A percentile compares a stretch with the other conserved stretches of the same genome.
Conservation (phyloP, 345 rosid genomes). For the Aquilaria malaccensis region DNA sequence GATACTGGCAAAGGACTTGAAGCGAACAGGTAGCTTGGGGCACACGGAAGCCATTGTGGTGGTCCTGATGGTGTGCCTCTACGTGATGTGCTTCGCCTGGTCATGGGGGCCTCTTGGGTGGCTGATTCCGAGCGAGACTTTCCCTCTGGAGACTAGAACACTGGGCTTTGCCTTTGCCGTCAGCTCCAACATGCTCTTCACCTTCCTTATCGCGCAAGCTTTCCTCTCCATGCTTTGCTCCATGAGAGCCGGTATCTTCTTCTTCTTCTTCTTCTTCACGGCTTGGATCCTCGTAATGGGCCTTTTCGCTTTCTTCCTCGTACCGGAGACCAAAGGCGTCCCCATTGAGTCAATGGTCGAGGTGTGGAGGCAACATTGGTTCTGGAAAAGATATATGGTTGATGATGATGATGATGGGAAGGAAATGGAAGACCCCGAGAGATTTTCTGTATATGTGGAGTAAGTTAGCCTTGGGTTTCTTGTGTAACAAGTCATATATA, state of each 20-base stretch:
- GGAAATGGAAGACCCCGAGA: too few relatives aligned
- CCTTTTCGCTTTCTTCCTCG: conserved; percentile 22
- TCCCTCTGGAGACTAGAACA: conserved; percentile 40
- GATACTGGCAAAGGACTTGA: too few relatives aligned
- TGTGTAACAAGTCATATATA: too few relatives aligned
- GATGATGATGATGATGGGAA: conserved; percentile 1
- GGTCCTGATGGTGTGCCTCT: conserved; percentile 30
- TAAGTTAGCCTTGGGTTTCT: too few relatives aligned
- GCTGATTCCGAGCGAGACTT: conserved; percentile 53
- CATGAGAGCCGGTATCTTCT: conserved; percentile 42
- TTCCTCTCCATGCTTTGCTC: conserved; percentile 43
- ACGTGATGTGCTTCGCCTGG: conserved; percentile 50
- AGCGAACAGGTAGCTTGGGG: too few relatives aligned
- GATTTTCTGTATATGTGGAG: too few relatives aligned
- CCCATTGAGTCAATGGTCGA: conserved; percentile 37
- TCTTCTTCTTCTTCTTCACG: conserved; percentile 30
- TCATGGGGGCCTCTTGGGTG: conserved; percentile 64
- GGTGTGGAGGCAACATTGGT: conserved; percentile 44
- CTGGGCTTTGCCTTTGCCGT: conserved; percentile 36
- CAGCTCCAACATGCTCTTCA: conserved; percentile 44
- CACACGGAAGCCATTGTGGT: conserved; percentile 14
- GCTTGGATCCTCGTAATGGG: conserved; percentile 40
- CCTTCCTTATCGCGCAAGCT: conserved; percentile 42
- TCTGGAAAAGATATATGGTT: conserved; percentile 37
- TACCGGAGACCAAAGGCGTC: conserved; percentile 48